These are phyloP conservation scores for Cercospora brassicicola DNA, from an alignment of 2,329 filamentous ascomycete genomes.

Conservation along the genomic window DNA sequence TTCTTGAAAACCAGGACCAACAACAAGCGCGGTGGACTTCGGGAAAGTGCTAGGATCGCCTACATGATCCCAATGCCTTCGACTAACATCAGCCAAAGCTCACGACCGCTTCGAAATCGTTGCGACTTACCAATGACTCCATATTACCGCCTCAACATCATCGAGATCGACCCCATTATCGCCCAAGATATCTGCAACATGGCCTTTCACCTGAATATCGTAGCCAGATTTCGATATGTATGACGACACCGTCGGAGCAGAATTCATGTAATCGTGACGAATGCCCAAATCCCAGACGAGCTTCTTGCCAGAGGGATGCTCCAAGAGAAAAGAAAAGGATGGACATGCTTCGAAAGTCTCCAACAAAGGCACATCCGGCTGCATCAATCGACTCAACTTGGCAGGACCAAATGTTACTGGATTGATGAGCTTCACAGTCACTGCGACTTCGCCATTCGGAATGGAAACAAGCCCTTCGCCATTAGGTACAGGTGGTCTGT, in stretches of 20 bases:
- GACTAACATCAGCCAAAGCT: neutral
- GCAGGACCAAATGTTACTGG: neutral
- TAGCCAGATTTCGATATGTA: neutral
- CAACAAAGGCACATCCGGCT: neutral
- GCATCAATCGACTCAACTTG: neutral
- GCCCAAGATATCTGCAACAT: neutral
- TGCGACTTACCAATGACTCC: neutral
- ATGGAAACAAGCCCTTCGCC: neutral
- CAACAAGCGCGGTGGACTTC: neutral
- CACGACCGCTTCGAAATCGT: accelerated
- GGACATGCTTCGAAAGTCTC: neutral
- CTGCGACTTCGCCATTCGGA: too few relatives aligned
- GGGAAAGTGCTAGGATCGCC: neutral
- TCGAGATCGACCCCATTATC: neutral
- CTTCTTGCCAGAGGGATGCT: neutral
- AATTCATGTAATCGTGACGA: neutral
- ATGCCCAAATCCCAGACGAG: neutral
- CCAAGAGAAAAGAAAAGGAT: neutral
- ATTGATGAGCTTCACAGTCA: neutral
- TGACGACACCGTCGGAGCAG: neutral
- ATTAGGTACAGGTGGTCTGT: neutral
- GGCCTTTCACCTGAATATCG: neutral
- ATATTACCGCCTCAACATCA: neutral
- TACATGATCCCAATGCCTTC: neutral
- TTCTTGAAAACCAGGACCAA: neutral